Base-by-base conservation (phyloP, 1,139 yeast species). In the Magnusiomyces ingens region DNA sequence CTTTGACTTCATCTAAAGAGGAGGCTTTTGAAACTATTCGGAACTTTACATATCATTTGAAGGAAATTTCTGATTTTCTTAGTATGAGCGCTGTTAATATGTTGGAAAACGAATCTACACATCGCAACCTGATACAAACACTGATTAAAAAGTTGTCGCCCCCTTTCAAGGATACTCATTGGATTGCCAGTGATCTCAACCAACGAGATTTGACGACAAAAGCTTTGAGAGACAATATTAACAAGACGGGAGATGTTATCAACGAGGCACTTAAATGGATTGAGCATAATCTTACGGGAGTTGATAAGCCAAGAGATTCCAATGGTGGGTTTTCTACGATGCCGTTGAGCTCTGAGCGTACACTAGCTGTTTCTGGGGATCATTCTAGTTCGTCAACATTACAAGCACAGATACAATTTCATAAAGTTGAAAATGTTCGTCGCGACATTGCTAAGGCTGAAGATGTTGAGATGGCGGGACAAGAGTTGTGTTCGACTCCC, bases 131-230 rank as follows among this genome's bases (percentile, higher is more conserved):
- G 43, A 41, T 47, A 18, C 29, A 47, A n/a, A 47, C 43, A 5
- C 15, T 47, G 32, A 38, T 47, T 13, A 41, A 41, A 38, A 47
- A 47, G 22, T 15, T 32, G 10, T 19, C 22, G 15, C 49, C 38
- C 2, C 49, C 49, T 4, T 47, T 47, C 37, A 35, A 47, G 11
- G 49, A 47, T 32, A 18, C 49, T 21, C 49, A 47, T 22, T 19
- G 22, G 49, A 47, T 47, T 37, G 49, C 49, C 11, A 47, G 37
- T 5, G 49, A 47, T 37, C 37, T 47, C 5, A 17, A 40, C 12
- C 36, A 21, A 5, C 22, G 29, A 5, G 49, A 47, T 19, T 10
- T 13, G 11, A 17, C 44, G 3, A 17, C 49, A 21, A 18, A 37
- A 21, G 29, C 18, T 2, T 32, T 47, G 22, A 29, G 10, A 10